Percentiles rank a stretch among this genome's conserved stretches.
Evolutionary conservation across 768 basidiomycete species (phyloP).

Genomic region (Panus rudis): DNA sequence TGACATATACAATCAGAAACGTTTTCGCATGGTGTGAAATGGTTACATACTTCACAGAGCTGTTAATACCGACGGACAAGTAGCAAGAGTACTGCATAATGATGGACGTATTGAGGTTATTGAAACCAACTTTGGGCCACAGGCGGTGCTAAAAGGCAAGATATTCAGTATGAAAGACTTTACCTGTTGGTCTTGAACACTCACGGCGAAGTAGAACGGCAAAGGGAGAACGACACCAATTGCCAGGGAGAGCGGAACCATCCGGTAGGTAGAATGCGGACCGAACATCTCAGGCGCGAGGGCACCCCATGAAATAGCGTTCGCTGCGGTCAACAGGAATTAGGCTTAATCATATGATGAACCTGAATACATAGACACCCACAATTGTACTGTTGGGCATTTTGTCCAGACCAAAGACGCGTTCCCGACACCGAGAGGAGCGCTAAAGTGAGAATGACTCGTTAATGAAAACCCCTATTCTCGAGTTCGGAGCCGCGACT

Average conservation of each 20-base stretch:
- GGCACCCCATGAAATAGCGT: constrained; percentile 53
- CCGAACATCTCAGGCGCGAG: constrained; percentile 26
- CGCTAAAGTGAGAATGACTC: constrained; percentile 16
- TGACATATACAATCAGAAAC: background rate
- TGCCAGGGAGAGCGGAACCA: constrained; percentile 33
- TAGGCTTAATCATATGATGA: background rate
- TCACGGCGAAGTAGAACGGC: constrained; percentile 43
- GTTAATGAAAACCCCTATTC: background rate
- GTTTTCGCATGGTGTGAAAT: background rate
- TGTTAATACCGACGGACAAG: constrained; percentile 52
- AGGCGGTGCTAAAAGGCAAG: constrained; percentile 25
- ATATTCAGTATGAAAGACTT: background rate
- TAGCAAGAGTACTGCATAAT: constrained; percentile 32
- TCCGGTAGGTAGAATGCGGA: constrained; percentile 7
- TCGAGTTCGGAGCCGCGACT: background rate
- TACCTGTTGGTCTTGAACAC: constrained; percentile 1
- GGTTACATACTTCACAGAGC: constrained; percentile 32
- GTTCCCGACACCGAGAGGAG: constrained; percentile 45
- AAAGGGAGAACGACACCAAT: constrained; percentile 47
- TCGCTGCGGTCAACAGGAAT: constrained; percentile 8
- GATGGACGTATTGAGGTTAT: constrained; percentile 45
- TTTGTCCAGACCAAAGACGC: constrained; percentile 47
- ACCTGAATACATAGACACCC: constrained; percentile 12
- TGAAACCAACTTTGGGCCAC: constrained; percentile 40
- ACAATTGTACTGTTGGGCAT: constrained; percentile 44